A percentile compares a stretch with the other conserved stretches of the same genome.
Evolutionary conservation across 2,329 filamentous ascomycete species (phyloP).

Genomic region (Scedosporium dehoogii): DNA sequence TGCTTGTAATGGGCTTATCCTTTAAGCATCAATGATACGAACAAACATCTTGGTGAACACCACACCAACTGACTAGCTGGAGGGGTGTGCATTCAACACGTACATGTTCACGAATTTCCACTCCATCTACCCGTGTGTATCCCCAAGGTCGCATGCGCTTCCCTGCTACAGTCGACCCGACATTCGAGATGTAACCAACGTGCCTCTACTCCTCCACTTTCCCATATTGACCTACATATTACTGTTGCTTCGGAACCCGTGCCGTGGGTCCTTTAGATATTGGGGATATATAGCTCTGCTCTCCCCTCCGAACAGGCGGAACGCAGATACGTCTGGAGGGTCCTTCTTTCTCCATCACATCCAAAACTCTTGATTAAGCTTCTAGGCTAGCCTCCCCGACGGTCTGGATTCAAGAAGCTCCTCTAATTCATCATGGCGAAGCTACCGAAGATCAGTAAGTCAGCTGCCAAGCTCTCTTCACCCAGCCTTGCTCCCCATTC

Average conservation of each 20-base stretch:
- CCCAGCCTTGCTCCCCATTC: not conserved
- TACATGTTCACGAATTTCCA: too few relatives aligned
- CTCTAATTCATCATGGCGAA: slow-evolving; percentile 10
- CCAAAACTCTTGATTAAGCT: not conserved
- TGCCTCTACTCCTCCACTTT: not conserved
- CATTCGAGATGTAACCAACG: not conserved
- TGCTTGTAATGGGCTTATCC: too few relatives aligned
- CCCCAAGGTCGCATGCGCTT: too few relatives aligned
- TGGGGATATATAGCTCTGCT: not conserved
- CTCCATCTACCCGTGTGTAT: too few relatives aligned
- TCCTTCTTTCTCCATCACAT: not conserved
- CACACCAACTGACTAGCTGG: too few relatives aligned
- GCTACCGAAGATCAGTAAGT: slow-evolving; percentile 1
- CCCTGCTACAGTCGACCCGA: not conserved
- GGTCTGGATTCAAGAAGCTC: not conserved
- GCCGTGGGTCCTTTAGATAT: not conserved
- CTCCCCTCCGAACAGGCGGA: not conserved
- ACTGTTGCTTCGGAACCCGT: not conserved
- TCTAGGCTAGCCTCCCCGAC: not conserved
- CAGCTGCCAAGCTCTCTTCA: not conserved
- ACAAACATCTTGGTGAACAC: too few relatives aligned
- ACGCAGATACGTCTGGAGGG: not conserved
- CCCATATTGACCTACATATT: not conserved
- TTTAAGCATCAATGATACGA: too few relatives aligned
- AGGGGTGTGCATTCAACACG: too few relatives aligned